Percentiles rank a stretch among this genome's conserved stretches.
Conservation (phyloP, 2,329 filamentous ascomycete genomes). For the Nectriaceae sp. region DNA sequence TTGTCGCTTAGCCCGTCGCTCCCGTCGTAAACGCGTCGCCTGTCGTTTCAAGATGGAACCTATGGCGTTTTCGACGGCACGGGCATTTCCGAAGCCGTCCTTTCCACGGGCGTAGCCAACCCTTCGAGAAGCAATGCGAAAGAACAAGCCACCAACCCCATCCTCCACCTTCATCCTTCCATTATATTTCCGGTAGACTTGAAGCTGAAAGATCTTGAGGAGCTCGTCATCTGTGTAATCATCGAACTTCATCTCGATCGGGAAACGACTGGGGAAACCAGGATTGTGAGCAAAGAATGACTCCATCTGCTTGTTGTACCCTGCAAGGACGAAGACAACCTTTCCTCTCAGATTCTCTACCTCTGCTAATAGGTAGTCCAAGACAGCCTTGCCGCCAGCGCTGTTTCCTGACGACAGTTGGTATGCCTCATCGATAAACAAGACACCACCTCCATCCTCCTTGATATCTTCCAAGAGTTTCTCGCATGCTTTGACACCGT, state of each 20-base stretch:
- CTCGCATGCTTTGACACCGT: slow-evolving; percentile 60
- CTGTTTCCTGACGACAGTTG: slow-evolving; percentile 65
- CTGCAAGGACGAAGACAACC: slow-evolving; percentile 71
- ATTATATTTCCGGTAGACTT: slow-evolving; percentile 56
- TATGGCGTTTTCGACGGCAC: slow-evolving; percentile 65
- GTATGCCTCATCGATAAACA: slow-evolving; percentile 82
- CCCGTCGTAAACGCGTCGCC: slow-evolving; percentile 51
- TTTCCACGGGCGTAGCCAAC: slow-evolving; percentile 63
- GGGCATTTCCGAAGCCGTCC: slow-evolving; percentile 73
- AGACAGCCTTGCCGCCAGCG: slow-evolving; percentile 58
- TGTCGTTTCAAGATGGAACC: slow-evolving; percentile 59
- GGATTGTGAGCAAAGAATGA: slow-evolving; percentile 74
- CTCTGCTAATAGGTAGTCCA: slow-evolving; percentile 72
- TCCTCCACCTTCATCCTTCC: slow-evolving; percentile 60
- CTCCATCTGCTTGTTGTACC: slow-evolving; percentile 76
- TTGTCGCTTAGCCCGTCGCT: slow-evolving; percentile 40
- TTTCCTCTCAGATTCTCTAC: slow-evolving; percentile 72
- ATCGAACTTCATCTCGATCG: slow-evolving; percentile 63
- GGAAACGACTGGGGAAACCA: slow-evolving; percentile 70
- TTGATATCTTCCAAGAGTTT: slow-evolving; percentile 51
- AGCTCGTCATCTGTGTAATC: slow-evolving; percentile 71
- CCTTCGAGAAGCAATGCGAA: slow-evolving; percentile 62
- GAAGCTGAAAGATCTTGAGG: slow-evolving; percentile 57
- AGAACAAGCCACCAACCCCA: slow-evolving; percentile 60
- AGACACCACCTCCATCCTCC: slow-evolving; percentile 62